phyloP scores from a whole-genome alignment of 495 filamentous ascomycete genomes.

The Penicillium simplicissimum region DNA sequence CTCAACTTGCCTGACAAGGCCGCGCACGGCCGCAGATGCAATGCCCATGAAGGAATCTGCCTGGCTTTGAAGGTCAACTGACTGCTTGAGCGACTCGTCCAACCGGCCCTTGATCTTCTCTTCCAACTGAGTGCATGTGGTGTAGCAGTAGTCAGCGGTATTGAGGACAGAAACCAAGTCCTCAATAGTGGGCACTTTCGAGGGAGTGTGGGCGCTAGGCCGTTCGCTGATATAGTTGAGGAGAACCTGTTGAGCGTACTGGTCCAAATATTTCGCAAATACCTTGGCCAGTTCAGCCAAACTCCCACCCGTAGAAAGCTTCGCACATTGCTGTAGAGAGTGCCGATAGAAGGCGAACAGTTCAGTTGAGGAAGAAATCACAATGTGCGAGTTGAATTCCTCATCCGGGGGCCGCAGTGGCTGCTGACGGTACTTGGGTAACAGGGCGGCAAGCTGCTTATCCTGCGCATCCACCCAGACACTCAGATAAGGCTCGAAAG shows the following conservation, averaged over 20 bases:
- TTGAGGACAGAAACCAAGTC: constrained; percentile 86
- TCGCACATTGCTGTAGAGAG: constrained; percentile 90
- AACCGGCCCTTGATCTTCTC: constrained; percentile 91
- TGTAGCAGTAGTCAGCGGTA: constrained; percentile 96
- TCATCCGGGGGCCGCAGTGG: constrained; percentile 80
- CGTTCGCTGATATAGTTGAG: constrained; percentile 72
- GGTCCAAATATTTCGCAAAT: constrained; percentile 90
- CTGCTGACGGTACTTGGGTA: constrained; percentile 86
- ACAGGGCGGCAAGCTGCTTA: constrained; percentile 78
- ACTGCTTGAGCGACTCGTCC: constrained; percentile 70
- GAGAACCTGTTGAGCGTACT: constrained; percentile 92
- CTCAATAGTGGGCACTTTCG: constrained; percentile 62
- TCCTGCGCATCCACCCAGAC: constrained; percentile 97
- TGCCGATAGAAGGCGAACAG: constrained; percentile 95
- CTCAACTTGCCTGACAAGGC: constrained; percentile 82
- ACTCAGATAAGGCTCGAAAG: constrained; percentile 95
- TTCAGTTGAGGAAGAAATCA: constrained; percentile 91
- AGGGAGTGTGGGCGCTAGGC: constrained; percentile 48
- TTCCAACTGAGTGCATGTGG: constrained; percentile 86
- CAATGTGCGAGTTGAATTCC: constrained; percentile 87
- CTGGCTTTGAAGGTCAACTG: constrained; percentile 86
- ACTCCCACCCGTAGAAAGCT: constrained; percentile 84
- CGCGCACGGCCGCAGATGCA: constrained; percentile 80
- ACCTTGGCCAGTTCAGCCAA: constrained; percentile 83
- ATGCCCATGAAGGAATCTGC: constrained; percentile 95